Conservation (phyloP, 1,284 basidiomycete species). For the Tilletia setariae region DNA sequence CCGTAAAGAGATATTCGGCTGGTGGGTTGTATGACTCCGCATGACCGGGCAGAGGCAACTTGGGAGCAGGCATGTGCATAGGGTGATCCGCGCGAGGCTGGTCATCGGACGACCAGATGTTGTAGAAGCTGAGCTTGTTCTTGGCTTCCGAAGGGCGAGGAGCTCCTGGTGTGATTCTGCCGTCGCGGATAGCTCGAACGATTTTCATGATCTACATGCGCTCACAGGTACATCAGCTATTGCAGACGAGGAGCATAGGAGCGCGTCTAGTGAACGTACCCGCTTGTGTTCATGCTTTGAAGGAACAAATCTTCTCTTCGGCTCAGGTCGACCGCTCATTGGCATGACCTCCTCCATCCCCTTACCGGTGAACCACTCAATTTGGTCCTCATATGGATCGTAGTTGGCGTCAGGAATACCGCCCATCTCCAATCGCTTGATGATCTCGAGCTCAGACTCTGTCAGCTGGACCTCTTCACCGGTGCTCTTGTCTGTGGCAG, state of each 20-base stretch:
- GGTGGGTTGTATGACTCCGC: slow-evolving; percentile 98
- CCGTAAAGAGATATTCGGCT: slow-evolving; percentile 90
- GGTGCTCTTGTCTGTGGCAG: slow-evolving; percentile 83
- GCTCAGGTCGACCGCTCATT: slow-evolving; percentile 83
- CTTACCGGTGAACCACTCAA: slow-evolving; percentile 96
- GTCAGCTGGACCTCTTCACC: slow-evolving; percentile 84
- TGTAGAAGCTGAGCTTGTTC: slow-evolving; percentile 74
- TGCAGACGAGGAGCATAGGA: slow-evolving; percentile 49
- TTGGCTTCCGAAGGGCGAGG: slow-evolving; percentile 58
- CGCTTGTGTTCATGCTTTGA: slow-evolving; percentile 99
- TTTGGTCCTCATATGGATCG: slow-evolving; percentile 77
- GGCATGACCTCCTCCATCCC: slow-evolving; percentile 93
- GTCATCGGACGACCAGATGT: slow-evolving; percentile 75
- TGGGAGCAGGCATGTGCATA: slow-evolving; percentile 82
- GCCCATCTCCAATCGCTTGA: slow-evolving; percentile 78
- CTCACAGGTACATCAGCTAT: too few species aligned
- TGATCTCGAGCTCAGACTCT: slow-evolving; percentile 90
- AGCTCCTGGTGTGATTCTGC: slow-evolving; percentile 85
- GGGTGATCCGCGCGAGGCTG: slow-evolving; percentile 58
- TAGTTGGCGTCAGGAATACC: slow-evolving; percentile 89
- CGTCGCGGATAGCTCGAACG: slow-evolving; percentile 93
- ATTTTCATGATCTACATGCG: slow-evolving; percentile 84
- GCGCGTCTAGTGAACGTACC: slow-evolving; percentile 57
- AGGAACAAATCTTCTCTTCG: slow-evolving; percentile 92
- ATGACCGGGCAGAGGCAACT: slow-evolving; percentile 81